Evolutionary conservation across 2,329 filamentous ascomycete genomes (phyloP), one percentile per base, ranked within the genome.

Genomic region (Cadophora malorum): DNA sequence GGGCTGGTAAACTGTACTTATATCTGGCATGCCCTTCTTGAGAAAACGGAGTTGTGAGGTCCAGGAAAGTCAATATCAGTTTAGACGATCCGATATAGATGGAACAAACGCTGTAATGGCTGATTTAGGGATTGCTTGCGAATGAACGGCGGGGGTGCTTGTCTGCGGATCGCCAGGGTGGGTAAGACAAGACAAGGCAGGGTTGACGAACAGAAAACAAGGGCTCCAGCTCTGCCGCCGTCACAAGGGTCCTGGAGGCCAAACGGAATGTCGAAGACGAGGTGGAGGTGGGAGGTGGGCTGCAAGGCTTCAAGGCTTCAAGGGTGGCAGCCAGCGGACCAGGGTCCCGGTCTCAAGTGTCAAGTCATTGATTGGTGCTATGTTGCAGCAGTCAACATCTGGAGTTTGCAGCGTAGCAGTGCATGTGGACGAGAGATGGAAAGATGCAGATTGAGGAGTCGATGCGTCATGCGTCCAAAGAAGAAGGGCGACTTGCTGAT

Each of bases 81-180:
- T 19, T 47, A 16, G 58, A 23, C n/a, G 61, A 59, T 60, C 47
- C 47, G 55, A 55, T 67, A 61, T 66, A 41, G 56, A 64, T 64
- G 65, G 56, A 47, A 50, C 28, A 41, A 38, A 56, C 35, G 41
- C 47, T 33, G 28, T 21, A 31, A 33, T 55, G 7, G 53, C 69
- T 69, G 33, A 23, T 69, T 69, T 67, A 21, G 65, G 69, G 35
- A 58, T 64, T 67, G 63, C 65, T 71, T 71, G 69, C 67, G 69
- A 71, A 50, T 19, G 67, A 64, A 33, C 21, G 52, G 10, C 59
- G 38, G 52, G 64, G 47, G 49, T 33, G 5, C 23, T 35, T 41
- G 59, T 50, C 41, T 45, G n/a, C 16, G 52, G 62, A 67, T 65
- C 63, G 52, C 52, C 62, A 65, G 53, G 64, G 55, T 58, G 55